Evolutionary conservation across 257 asterid species (phyloP).

Genomic region (Nicotiana otophora): DNA sequence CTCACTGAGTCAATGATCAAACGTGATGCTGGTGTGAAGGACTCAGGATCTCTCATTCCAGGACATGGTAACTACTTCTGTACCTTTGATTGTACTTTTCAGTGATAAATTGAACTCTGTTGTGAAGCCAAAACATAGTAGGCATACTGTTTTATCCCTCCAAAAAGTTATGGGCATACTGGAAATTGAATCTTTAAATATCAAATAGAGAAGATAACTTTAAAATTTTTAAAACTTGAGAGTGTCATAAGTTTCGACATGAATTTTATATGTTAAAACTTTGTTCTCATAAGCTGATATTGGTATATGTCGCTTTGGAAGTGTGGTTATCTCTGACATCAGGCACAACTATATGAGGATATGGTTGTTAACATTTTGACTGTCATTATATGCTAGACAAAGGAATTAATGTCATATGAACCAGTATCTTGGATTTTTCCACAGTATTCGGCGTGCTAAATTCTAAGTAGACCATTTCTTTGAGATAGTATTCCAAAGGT

Average conservation of each 20-base stretch:
- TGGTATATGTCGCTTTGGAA: neutral
- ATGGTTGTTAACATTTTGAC: neutral
- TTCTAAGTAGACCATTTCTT: neutral
- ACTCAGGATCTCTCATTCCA: conserved; percentile 95
- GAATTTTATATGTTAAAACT: neutral
- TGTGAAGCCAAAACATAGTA: neutral
- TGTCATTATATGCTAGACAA: neutral
- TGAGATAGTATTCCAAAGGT: neutral
- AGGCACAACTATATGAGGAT: neutral
- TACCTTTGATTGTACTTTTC: neutral
- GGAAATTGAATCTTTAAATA: neutral
- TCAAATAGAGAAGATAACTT: neutral
- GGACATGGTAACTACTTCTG: conserved; percentile 69
- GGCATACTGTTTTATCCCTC: neutral
- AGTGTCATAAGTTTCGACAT: neutral
- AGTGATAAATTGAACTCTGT: neutral
- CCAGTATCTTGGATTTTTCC: neutral
- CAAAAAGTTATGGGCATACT: neutral
- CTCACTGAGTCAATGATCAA: conserved; percentile 94
- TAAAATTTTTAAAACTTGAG: neutral
- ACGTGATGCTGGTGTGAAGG: conserved; percentile 99
- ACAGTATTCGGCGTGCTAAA: neutral
- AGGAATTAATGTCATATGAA: neutral
- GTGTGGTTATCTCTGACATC: neutral
- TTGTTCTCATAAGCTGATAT: neutral